A percentile compares a stretch with the other conserved stretches of the same genome.
Conservation (phyloP, 495 filamentous ascomycete genomes). For the Xylaria castorea region DNA sequence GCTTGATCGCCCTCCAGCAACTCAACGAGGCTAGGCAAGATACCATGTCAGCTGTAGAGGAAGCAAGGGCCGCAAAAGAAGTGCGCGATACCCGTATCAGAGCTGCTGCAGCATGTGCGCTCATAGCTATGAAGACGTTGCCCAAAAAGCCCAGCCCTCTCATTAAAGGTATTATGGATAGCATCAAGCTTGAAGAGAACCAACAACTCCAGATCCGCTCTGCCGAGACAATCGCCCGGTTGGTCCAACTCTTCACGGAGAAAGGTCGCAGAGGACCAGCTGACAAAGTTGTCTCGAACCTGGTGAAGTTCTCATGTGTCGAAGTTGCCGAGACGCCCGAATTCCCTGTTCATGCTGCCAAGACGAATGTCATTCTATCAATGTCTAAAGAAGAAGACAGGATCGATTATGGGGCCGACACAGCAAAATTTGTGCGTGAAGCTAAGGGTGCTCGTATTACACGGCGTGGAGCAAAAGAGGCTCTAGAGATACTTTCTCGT, state of each 20-base stretch:
- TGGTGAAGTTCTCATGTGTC: constrained; percentile 95
- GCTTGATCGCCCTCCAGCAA: constrained; percentile 76
- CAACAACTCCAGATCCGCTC: constrained; percentile 88
- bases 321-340: constrained; percentile 98
- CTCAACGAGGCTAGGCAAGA: constrained; percentile 75
- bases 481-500: constrained; percentile 82
- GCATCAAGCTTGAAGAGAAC: constrained; percentile 94
- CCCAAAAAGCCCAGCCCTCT: constrained; percentile 90
- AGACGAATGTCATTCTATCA: constrained; percentile 82
- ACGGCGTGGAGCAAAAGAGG: constrained; percentile 90
- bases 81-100: constrained; percentile 84
- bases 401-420: constrained; percentile 82
- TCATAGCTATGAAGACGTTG: constrained; percentile 82
- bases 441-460: constrained; percentile 86
- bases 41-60: constrained; percentile 73
- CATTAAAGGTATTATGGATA: constrained; percentile 98
- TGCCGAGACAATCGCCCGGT: constrained; percentile 75
- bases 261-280: constrained; percentile 78
- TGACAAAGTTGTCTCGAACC: constrained; percentile 90
- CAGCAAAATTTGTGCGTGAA: constrained; percentile 85
- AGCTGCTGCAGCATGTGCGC: constrained; percentile 83
- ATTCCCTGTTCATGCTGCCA: constrained; percentile 76
- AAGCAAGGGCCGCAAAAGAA: constrained; percentile 77
- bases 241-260: constrained; percentile 85
- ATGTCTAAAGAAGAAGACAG: constrained; percentile 97